phyloP scores from a whole-genome alignment of 176 grass and related monocot species.

The Cocos nucifera region DNA sequence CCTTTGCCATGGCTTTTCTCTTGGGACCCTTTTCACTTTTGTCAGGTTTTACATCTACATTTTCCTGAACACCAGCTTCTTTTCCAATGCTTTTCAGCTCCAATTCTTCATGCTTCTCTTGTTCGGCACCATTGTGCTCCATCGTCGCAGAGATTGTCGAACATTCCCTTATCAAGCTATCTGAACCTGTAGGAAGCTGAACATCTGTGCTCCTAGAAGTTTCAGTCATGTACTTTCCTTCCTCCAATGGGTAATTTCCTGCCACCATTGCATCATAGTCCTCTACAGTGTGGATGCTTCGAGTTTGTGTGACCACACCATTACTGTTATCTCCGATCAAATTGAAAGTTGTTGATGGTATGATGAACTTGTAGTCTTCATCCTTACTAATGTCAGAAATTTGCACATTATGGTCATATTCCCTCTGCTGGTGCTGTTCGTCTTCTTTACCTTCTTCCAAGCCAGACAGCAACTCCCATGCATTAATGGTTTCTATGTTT shows the following conservation, averaged over 20 bases:
- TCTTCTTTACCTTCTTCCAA: conserved; percentile 4
- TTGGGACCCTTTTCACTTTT: not conserved
- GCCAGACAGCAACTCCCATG: conserved; percentile 7
- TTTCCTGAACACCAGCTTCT: no score
- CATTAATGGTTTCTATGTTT: conserved; percentile 52
- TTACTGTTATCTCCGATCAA: not conserved
- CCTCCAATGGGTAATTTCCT: not conserved
- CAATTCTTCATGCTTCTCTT: not conserved
- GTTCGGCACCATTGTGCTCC: no score
- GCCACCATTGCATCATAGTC: not conserved
- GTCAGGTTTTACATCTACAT: no score
- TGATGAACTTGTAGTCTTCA: not conserved
- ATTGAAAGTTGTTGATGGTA: not conserved
- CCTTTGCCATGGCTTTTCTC: conserved; percentile 12
- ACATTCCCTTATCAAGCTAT: not conserved
- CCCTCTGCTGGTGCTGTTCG: not conserved
- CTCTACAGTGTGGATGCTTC: not conserved
- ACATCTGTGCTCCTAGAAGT: not conserved
- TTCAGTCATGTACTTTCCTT: not conserved
- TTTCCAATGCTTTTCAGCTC: not conserved
- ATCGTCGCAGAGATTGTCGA: not conserved
- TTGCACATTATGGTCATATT: not conserved
- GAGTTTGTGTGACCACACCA: no score
- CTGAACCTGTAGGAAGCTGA: not conserved
- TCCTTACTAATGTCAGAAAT: no score